phyloP scores from a whole-genome alignment of 73 alveolate genomes.

The Durusdinium trenchii region DNA sequence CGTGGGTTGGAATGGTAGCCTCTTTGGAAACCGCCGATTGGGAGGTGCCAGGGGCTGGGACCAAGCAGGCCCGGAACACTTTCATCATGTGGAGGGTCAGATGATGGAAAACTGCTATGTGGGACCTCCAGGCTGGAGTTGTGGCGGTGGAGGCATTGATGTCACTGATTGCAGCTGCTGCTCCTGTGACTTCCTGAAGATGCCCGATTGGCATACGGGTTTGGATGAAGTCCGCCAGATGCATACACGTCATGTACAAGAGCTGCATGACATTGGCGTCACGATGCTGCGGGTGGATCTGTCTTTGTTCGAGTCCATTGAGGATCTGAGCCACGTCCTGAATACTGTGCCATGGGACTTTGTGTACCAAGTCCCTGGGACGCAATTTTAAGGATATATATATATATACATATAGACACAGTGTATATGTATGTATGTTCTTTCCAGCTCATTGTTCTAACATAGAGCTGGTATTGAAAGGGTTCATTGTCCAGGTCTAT shows the following conservation, averaged over 20 bases:
- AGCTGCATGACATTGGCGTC: conserved; percentile 75
- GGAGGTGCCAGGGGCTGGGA: conserved; percentile 87
- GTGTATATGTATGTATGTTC: too few species aligned
- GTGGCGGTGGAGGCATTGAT: conserved; percentile 74
- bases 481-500: too few species aligned
- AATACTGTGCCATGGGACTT: conserved; percentile 74
- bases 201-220: conserved; percentile 82
- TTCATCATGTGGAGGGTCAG: conserved; percentile 27
- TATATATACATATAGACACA: too few species aligned
- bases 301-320: conserved; percentile 62
- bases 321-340: conserved; percentile 67
- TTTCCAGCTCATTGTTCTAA: too few species aligned
- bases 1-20: conserved; percentile 89
- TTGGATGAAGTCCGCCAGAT: conserved; percentile 43
- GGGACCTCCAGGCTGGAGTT: conserved; percentile 91
- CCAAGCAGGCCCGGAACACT: conserved; percentile 51
- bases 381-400: too few species aligned
- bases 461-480: too few species aligned
- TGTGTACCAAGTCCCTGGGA: conserved; percentile 66
- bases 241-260: conserved; percentile 56
- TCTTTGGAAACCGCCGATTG: conserved; percentile 67
- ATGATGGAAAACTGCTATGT: conserved; percentile 82
- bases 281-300: conserved; percentile 77
- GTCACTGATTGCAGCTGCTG: conserved; percentile 92
- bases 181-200: conserved; percentile 50